phyloP scores from a whole-genome alignment of 768 basidiomycete species.

The Lactarius evosmus region DNA sequence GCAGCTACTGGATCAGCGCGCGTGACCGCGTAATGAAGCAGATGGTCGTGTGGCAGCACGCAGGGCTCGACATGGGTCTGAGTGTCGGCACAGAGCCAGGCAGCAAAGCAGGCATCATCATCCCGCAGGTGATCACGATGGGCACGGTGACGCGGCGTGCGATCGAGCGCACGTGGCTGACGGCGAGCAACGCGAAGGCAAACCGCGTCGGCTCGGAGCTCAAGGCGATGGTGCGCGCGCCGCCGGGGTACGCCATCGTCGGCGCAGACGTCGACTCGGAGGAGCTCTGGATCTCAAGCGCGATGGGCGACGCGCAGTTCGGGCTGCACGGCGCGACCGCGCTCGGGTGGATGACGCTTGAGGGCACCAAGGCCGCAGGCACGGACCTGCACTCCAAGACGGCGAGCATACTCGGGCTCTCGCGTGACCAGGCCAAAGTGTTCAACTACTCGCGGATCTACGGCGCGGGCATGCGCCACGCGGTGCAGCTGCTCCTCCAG shows the following conservation, averaged over 20 bases:
- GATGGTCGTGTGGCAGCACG: conserved; percentile 82
- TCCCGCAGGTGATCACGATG: conserved; percentile 97
- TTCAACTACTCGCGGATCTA: conserved; percentile 99
- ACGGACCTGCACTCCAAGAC: conserved; percentile 98
- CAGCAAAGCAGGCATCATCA: conserved; percentile 81
- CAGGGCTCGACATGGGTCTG: conserved; percentile 52
- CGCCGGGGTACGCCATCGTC: conserved; percentile 88
- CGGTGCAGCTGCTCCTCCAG: conserved; percentile 81
- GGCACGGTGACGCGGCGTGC: conserved; percentile 97
- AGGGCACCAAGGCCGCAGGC: conserved; percentile 91
- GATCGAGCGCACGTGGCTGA: conserved; percentile 97
- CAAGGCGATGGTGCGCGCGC: conserved; percentile 96
- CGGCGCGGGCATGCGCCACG: conserved; percentile 96
- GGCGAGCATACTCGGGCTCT: conserved; percentile 87
- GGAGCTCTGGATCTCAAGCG: conserved; percentile 98
- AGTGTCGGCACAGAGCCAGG: conserved; percentile 26
- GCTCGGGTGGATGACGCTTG: conserved; percentile 99
- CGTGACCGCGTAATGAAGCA: conserved; percentile 90
- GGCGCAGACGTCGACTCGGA: conserved; percentile 99
- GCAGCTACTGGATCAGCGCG: conserved; percentile 97
- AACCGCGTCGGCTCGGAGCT: conserved; percentile 98
- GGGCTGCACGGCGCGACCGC: conserved; percentile 95
- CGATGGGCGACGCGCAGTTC: conserved; percentile 98
- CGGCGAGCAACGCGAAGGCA: conserved; percentile 96
- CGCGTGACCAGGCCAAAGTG: conserved; percentile 92